A percentile compares a stretch with the other conserved stretches of the same genome.
These are phyloP conservation scores for Rachicladosporium sp. DNA, from an alignment of 2,329 filamentous ascomycete genomes.

Conservation along the genomic window DNA sequence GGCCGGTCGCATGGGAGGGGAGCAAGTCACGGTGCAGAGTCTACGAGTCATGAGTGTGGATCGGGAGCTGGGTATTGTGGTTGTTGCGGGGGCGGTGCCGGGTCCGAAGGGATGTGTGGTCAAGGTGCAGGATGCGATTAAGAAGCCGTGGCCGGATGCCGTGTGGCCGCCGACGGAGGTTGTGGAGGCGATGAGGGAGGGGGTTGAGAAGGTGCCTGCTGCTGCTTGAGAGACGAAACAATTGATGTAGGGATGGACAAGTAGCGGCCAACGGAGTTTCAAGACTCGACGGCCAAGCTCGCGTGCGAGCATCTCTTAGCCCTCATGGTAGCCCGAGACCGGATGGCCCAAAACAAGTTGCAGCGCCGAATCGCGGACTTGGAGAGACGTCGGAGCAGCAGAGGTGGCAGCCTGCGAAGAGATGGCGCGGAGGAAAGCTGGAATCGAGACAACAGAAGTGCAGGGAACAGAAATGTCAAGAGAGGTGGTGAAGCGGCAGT, in stretches of 20 bases:
- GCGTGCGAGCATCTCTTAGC: neutral
- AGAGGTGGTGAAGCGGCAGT: too few relatives aligned
- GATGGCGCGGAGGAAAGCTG: too few relatives aligned
- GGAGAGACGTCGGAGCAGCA: too few relatives aligned
- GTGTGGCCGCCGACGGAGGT: slow-evolving; percentile 2
- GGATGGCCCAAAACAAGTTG: too few relatives aligned
- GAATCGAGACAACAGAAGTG: too few relatives aligned
- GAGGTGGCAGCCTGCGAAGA: too few relatives aligned
- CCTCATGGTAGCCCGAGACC: neutral
- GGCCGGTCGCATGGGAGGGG: slow-evolving; percentile 88
- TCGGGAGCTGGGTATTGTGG: slow-evolving; percentile 71
- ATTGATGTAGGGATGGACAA: too few relatives aligned
- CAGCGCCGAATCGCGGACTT: too few relatives aligned
- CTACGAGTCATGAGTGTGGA: slow-evolving; percentile 81
- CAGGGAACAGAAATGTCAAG: too few relatives aligned
- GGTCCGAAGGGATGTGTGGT: slow-evolving; percentile 82
- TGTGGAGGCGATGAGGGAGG: slow-evolving; percentile 3
- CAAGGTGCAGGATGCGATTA: slow-evolving; percentile 78
- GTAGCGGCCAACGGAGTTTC: too few relatives aligned
- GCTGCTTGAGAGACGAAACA: neutral
- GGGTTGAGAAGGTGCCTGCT: slow-evolving; percentile 4
- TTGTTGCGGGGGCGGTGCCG: slow-evolving; percentile 76
- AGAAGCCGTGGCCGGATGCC: slow-evolving; percentile 60
- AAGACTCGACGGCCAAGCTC: too few relatives aligned
- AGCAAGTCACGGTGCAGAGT: slow-evolving; percentile 83